Evolutionary conservation across 106 monocot genomes (phyloP), one percentile per base, ranked within the genome.

Genomic region (Acorus calamus): DNA sequence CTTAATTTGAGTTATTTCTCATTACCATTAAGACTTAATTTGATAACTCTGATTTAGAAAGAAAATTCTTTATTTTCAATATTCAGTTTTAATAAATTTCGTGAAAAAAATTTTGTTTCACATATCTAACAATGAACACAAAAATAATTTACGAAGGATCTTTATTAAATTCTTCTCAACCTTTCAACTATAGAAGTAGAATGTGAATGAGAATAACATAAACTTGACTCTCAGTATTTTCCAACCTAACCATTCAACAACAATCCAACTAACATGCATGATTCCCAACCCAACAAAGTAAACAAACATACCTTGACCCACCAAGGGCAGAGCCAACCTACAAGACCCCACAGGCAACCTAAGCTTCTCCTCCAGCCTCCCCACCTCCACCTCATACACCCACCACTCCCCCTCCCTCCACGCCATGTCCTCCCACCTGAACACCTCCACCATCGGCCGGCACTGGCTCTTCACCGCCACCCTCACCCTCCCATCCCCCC

Each of bases 371-470:
- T 79, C 78, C 63, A 93, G 64, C 66, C 79, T 74, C 60, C 48
- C 59, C 3, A 67, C 81, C 7, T 83, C 72, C 14, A 74, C 71
- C 72, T 69, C 75, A 63, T 83, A 93, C 73, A 86, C 42, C 89
- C 89, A 84, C 89, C 89, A 86, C 14, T 76, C 75, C 5, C 93
- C 89, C 51, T 83, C 86, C 44, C 67, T 71, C 59, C 42, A 66
- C 66, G 82, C 89, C 72, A 84, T 14, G 42, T 94, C 93, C 9
- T 84, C 83, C 49, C 81, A 83, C 75, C 79, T 67, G 66, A 94
- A 84, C 4, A 94, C 50, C 70, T 89, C 93, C 78, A 81, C 75
- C 93, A 94, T 94, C 44, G 93, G 93, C 68, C 65, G 81, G 50
- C 93, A 94, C 50, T 63, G 64, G 62, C 93, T 84, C 9, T 56